These are phyloP conservation scores for Talaromyces borbonicus DNA, from an alignment of 495 filamentous ascomycete genomes.

Conservation along the genomic window DNA sequence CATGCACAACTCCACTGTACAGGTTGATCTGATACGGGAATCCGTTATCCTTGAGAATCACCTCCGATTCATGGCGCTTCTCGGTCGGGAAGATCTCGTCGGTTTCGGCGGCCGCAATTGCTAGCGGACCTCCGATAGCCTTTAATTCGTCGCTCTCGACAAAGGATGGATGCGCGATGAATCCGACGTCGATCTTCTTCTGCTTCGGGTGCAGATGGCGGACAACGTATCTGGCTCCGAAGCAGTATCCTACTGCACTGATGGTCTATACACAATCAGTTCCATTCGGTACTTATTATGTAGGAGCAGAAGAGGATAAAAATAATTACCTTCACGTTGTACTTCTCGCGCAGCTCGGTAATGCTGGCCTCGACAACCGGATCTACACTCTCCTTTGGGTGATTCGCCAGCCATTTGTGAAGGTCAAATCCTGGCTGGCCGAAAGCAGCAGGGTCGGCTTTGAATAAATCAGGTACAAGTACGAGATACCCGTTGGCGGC, in stretches of 20 bases:
- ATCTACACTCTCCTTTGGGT: slow-evolving; percentile 50
- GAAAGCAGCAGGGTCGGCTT: slow-evolving; percentile 51
- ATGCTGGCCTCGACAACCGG: slow-evolving; percentile 44
- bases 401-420: slow-evolving; percentile 49
- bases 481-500: slow-evolving; percentile 74
- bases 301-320: background rate
- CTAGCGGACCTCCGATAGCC: slow-evolving; percentile 59
- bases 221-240: slow-evolving; percentile 37
- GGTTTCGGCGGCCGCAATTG: slow-evolving; percentile 66
- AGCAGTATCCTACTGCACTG: slow-evolving; percentile 47
- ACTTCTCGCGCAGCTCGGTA: slow-evolving; percentile 4
- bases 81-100: slow-evolving; percentile 70
- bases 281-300: background rate
- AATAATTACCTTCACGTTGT: slow-evolving; percentile 1
- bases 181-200: slow-evolving; percentile 53
- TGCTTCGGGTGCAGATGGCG: slow-evolving; percentile 31
- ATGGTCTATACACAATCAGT: slow-evolving; percentile 20
- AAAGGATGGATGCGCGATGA: slow-evolving; percentile 67
- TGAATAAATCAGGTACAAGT: slow-evolving; percentile 68
- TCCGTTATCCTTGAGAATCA: slow-evolving; percentile 48
- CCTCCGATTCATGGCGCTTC: slow-evolving; percentile 56
- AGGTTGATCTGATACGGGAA: slow-evolving; percentile 74
- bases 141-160: slow-evolving; percentile 67
- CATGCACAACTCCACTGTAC: slow-evolving; percentile 66
- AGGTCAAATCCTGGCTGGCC: slow-evolving; percentile 39